Percentiles rank a stretch among this genome's conserved stretches.
Evolutionary conservation across 495 filamentous ascomycete species (phyloP).

Genomic region (Hyaloscypha bicolor): DNA sequence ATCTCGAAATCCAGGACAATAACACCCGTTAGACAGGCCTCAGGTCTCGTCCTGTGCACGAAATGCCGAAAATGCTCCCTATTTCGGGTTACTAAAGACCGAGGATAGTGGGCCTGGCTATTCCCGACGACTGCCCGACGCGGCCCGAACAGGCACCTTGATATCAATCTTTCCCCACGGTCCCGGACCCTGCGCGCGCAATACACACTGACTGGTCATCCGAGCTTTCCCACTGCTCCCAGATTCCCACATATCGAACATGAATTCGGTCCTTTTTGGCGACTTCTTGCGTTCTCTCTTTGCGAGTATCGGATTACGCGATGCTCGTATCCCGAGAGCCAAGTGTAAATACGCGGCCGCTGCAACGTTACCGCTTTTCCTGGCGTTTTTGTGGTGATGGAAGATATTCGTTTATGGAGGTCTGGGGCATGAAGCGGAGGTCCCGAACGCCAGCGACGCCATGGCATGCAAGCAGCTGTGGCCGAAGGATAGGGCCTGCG

Average conservation of each 20-base stretch:
- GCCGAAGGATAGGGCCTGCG: neutral
- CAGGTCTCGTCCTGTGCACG: too few relatives aligned
- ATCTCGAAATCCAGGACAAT: neutral
- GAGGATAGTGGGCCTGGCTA: neutral
- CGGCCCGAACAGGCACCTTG: neutral
- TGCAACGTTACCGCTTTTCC: neutral
- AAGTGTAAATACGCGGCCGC: neutral
- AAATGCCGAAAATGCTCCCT: too few relatives aligned
- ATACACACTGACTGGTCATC: neutral
- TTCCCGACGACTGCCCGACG: neutral
- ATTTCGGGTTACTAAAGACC: too few relatives aligned
- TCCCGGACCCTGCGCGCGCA: neutral
- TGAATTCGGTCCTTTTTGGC: neutral
- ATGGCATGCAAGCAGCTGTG: neutral
- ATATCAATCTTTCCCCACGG: neutral
- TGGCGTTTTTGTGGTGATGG: neutral
- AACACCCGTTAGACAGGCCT: neutral
- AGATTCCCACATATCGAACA: neutral
- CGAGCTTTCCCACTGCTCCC: neutral
- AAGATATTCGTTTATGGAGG: neutral
- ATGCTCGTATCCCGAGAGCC: neutral
- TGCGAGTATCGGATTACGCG: neutral
- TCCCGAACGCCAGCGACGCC: constrained; percentile 1
- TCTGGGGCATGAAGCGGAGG: constrained; percentile 4
- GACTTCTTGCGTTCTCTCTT: neutral